Conservation (phyloP, 169 alveolate genomes). For the Eimeria tenella region DNA sequence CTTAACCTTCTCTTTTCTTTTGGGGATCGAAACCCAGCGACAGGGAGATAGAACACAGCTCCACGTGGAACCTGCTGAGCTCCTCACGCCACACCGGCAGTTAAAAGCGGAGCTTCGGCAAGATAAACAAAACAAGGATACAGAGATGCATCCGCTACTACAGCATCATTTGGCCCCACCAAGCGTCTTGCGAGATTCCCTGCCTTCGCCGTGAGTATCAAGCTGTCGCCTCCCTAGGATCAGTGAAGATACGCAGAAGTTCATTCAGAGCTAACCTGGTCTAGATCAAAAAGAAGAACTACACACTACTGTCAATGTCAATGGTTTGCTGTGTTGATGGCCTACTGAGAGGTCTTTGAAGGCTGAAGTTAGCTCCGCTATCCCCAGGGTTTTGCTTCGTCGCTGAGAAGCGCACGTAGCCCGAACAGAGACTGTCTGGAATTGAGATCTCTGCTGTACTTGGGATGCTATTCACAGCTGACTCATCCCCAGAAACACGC, state of each 20-base stretch:
- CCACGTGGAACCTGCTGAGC: too few species aligned
- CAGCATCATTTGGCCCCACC: neutral
- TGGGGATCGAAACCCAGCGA: too few species aligned
- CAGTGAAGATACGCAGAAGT: neutral
- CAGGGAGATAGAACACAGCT: too few species aligned
- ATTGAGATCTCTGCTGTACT: neutral
- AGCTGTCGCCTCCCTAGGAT: slow-evolving; percentile 58
- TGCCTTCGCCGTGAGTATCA: slow-evolving; percentile 62
- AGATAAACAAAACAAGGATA: neutral
- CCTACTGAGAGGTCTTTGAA: slow-evolving; percentile 68
- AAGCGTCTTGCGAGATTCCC: slow-evolving; percentile 64
- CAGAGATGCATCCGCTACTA: neutral
- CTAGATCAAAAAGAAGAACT: neutral
- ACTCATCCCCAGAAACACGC: neutral
- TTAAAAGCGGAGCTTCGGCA: too few species aligned
- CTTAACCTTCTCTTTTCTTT: too few species aligned
- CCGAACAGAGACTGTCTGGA: neutral
- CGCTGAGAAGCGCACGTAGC: slow-evolving; percentile 53
- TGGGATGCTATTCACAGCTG: neutral
- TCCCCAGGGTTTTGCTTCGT: slow-evolving; percentile 35
- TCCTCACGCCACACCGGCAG: too few species aligned
- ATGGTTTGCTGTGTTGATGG: neutral
- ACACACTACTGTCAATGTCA: neutral
- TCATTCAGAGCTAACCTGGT: neutral
- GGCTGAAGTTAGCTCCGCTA: slow-evolving; percentile 46